These are phyloP conservation scores for Mrakia blollopis DNA, from an alignment of 768 basidiomycete species.

Conservation along the genomic window DNA sequence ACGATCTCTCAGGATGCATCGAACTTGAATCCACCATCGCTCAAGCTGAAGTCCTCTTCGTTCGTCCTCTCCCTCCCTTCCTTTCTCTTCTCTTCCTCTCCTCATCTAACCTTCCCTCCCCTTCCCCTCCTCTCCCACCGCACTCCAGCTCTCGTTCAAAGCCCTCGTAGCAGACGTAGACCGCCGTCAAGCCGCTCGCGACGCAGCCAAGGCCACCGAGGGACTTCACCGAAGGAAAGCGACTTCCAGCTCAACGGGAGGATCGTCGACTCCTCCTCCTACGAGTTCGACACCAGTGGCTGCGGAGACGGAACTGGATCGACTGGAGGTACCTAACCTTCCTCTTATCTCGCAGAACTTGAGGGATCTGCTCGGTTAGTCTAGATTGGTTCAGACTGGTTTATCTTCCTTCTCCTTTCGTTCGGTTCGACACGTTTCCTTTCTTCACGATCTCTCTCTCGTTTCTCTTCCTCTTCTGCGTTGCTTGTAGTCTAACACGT, in stretches of 20 bases:
- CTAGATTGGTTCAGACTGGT: neutral
- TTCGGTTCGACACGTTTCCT: neutral
- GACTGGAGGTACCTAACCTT: slow-evolving; percentile 25
- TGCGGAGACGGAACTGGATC: slow-evolving; percentile 18
- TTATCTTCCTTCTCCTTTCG: too few relatives aligned
- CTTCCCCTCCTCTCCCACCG: neutral
- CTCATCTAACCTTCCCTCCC: neutral
- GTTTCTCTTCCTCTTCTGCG: neutral
- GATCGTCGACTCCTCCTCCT: neutral
- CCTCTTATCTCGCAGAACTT: slow-evolving; percentile 27
- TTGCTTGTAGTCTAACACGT: neutral
- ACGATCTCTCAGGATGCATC: slow-evolving; percentile 64
- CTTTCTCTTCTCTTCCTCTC: neutral
- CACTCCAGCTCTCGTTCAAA: slow-evolving; percentile 62
- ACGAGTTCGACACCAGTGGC: too few relatives aligned
- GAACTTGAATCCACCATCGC: slow-evolving; percentile 92
- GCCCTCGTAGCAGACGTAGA: slow-evolving; percentile 86
- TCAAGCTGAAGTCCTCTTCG: slow-evolving; percentile 92
- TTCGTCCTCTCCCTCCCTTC: slow-evolving; percentile 4
- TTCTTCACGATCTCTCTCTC: neutral
- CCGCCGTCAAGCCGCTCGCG: slow-evolving; percentile 43
- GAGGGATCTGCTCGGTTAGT: slow-evolving; percentile 14
- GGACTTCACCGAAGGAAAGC: neutral
- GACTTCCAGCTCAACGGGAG: too few relatives aligned
- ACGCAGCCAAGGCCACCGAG: neutral